These are phyloP conservation scores for Citrus inodora DNA, from an alignment of 345 rosid species.

Conservation along the genomic window DNA sequence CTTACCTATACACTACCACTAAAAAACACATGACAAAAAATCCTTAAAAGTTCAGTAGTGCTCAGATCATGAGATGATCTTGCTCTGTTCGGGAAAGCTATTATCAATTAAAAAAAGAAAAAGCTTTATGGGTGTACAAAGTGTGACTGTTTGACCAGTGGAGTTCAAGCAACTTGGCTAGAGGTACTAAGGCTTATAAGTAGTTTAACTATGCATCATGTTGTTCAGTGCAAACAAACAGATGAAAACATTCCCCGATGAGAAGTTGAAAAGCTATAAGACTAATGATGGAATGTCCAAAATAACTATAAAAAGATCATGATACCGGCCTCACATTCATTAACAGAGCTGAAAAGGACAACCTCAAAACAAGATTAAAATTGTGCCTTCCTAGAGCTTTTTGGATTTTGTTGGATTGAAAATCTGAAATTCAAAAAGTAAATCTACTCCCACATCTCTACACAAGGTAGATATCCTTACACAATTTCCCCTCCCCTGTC, in stretches of 20 bases:
- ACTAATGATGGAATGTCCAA: neutral
- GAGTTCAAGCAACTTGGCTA: neutral
- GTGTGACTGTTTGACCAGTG: neutral
- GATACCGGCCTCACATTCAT: neutral
- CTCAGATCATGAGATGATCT: no score
- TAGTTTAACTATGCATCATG: neutral
- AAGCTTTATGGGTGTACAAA: neutral
- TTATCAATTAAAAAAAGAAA: no score
- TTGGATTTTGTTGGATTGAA: neutral
- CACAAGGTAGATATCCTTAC: neutral
- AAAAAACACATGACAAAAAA: no score
- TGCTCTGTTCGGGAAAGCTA: no score
- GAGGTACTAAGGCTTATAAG: neutral
- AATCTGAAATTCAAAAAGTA: neutral
- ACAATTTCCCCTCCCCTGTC: neutral
- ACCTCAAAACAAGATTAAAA: neutral
- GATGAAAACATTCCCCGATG: neutral
- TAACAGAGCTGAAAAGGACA: neutral
- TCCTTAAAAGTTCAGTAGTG: no score
- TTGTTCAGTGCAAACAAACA: neutral
- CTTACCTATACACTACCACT: no score
- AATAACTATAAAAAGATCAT: neutral
- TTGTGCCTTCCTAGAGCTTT: neutral
- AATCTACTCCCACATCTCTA: neutral
- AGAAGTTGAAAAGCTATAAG: neutral